These are phyloP conservation scores for Cyclotella sp. DNA, from an alignment of 108 stramenopile species.

Conservation along the genomic window DNA sequence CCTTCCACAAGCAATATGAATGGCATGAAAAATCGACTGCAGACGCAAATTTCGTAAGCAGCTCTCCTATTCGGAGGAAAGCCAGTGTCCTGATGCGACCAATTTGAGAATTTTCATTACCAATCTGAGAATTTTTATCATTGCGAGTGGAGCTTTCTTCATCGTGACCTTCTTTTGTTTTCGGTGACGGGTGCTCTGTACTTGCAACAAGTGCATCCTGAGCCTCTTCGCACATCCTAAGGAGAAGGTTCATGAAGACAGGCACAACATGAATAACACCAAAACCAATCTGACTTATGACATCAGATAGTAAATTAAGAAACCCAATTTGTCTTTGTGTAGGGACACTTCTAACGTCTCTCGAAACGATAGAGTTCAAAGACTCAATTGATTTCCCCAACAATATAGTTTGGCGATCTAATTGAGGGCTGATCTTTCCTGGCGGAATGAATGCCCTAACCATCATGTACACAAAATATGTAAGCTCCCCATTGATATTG, in stretches of 20 bases:
- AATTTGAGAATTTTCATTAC: conserved; percentile 45
- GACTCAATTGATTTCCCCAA: conserved; percentile 35
- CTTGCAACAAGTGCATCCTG: conserved; percentile 39
- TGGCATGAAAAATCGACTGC: conserved; percentile 60
- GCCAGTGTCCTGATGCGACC: conserved; percentile 68
- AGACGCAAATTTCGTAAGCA: conserved; percentile 66
- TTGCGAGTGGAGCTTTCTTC: conserved; percentile 18
- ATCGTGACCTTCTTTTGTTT: conserved; percentile 20
- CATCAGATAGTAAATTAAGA: conserved; percentile 76
- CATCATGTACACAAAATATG: conserved; percentile 81
- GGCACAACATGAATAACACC: conserved; percentile 35
- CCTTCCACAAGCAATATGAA: conserved; percentile 59
- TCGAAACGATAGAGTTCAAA: conserved; percentile 23
- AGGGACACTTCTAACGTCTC: conserved; percentile 47
- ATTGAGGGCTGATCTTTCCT: conserved; percentile 19
- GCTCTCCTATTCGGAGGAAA: conserved; percentile 68
- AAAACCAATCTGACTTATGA: conserved; percentile 80
- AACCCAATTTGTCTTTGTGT: conserved; percentile 76
- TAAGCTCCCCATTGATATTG: conserved; percentile 61
- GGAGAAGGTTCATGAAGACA: conserved; percentile 61
- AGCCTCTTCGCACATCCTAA: conserved; percentile 58
- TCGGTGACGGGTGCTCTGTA: conserved; percentile 26
- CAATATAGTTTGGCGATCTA: conserved; percentile 28
- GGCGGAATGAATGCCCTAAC: conserved; percentile 69
- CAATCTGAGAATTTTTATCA: conserved; percentile 39